Percentiles rank a stretch among this genome's conserved stretches.
phyloP scores from a whole-genome alignment of 805 yeast genomes.

The Yarrowia yakushimensis region DNA sequence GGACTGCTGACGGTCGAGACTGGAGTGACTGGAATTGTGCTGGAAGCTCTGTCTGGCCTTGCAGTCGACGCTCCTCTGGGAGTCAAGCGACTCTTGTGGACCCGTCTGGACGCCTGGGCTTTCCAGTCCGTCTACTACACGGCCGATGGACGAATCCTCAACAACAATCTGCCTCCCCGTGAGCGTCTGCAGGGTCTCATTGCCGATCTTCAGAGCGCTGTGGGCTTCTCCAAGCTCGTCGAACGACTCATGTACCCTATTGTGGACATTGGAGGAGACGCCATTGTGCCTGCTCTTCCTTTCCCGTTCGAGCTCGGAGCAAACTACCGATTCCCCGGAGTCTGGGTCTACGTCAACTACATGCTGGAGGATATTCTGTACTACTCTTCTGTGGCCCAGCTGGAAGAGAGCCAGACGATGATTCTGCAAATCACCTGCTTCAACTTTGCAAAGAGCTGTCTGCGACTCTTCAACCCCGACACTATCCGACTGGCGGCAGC shows the following conservation, averaged over 20 bases:
- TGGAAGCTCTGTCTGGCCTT: constrained; percentile 56
- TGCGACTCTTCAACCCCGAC: constrained; percentile 51
- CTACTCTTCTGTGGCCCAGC: constrained; percentile 44
- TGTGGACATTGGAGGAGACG: constrained; percentile 28
- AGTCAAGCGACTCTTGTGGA: constrained; percentile 59
- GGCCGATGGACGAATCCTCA: constrained; percentile 34
- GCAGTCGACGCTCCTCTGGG: constrained; percentile 44
- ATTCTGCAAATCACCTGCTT: constrained; percentile 55
- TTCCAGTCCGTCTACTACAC: constrained; percentile 41
- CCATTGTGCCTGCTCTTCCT: constrained; percentile 42
- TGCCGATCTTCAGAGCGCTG: constrained; percentile 50
- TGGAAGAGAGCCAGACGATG: constrained; percentile 40
- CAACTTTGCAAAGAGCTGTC: constrained; percentile 47
- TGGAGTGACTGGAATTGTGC: constrained; percentile 51
- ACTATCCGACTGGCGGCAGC: constrained; percentile 53
- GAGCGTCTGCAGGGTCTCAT: constrained; percentile 48
- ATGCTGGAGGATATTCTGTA: constrained; percentile 63
- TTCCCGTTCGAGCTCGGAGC: constrained; percentile 65
- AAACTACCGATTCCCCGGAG: constrained; percentile 58
- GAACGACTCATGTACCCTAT: constrained; percentile 41
- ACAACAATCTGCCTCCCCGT: constrained; percentile 39
- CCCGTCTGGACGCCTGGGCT: constrained; percentile 65
- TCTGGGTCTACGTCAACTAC: constrained; percentile 78
- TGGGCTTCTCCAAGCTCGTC: constrained; percentile 60
- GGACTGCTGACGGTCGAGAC: constrained; percentile 47